Conservation (phyloP, 768 basidiomycete species). For the Boletus tomentosulus region DNA sequence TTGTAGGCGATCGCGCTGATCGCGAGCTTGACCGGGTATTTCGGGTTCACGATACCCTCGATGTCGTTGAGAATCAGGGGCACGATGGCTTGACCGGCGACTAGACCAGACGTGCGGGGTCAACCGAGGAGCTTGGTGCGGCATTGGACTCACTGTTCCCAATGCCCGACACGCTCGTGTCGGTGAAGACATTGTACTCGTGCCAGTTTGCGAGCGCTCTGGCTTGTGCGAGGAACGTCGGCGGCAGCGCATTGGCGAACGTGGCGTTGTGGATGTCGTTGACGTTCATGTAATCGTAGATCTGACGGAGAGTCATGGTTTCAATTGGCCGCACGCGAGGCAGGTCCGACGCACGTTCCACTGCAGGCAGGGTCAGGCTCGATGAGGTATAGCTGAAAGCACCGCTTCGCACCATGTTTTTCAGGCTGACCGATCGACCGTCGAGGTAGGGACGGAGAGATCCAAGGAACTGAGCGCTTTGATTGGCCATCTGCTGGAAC, state of each 20-base stretch:
- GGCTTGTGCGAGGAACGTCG: constrained; percentile 48
- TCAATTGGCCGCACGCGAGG: not conserved
- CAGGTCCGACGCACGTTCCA: constrained; percentile 39
- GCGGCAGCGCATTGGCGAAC: constrained; percentile 46
- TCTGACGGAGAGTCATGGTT: constrained; percentile 31
- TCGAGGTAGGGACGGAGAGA: constrained; percentile 50
- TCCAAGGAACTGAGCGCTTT: constrained; percentile 46
- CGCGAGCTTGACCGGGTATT: constrained; percentile 52
- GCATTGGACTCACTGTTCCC: constrained; percentile 50
- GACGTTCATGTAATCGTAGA: constrained; percentile 74
- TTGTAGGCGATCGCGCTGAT: constrained; percentile 69
- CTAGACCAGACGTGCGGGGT: constrained; percentile 30
- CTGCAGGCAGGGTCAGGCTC: constrained; percentile 22
- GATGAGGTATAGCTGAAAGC: not conserved
- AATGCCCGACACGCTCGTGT: constrained; percentile 48
- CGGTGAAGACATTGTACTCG: constrained; percentile 65
- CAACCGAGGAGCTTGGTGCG: not conserved
- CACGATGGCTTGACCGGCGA: constrained; percentile 62
- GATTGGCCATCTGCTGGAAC: constrained; percentile 44
- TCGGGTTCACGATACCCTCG: constrained; percentile 43
- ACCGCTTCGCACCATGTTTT: constrained; percentile 50
- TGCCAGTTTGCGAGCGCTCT: constrained; percentile 67
- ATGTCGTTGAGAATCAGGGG: constrained; percentile 57
- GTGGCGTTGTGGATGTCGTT: constrained; percentile 60
- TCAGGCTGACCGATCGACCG: constrained; percentile 46